Conservation (phyloP, 1,284 basidiomycete species). For the Tylopilus orsonianus region DNA sequence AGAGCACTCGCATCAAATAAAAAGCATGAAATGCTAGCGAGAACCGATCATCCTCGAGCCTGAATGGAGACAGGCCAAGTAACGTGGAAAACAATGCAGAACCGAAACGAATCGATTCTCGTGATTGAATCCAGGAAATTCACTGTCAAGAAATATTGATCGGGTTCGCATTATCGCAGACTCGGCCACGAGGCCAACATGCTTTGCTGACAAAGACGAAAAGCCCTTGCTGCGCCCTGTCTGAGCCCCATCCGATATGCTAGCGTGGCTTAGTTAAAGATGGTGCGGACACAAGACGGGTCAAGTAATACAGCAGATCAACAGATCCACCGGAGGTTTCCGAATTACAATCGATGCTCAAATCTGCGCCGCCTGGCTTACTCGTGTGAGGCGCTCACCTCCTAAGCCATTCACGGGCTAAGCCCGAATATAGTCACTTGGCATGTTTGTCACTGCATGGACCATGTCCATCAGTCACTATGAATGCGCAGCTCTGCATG, state of each 20-base stretch:
- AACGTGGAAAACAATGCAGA: conserved; percentile 9
- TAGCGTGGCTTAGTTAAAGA: conserved; percentile 15
- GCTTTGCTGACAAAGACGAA: conserved; percentile 14
- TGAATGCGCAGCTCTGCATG: conserved; percentile 26
- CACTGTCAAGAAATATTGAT: conserved; percentile 13
- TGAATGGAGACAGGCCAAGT: conserved; percentile 12
- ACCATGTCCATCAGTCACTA: conserved; percentile 33
- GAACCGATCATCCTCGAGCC: conserved; percentile 5
- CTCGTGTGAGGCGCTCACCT: conserved; percentile 19
- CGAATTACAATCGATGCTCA: conserved; percentile 22
- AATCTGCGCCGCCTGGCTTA: conserved; percentile 14
- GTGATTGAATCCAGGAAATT: conserved; percentile 7
- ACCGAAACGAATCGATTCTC: conserved; percentile 7
- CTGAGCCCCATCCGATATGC: conserved; percentile 11
- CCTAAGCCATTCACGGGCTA: conserved; percentile 12
- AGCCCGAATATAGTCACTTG: conserved; percentile 15
- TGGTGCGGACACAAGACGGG: conserved; percentile 25
- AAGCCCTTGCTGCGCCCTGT: conserved; percentile 16
- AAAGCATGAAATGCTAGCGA: conserved; percentile 1
- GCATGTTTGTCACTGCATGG: conserved; percentile 24
- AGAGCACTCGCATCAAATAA: conserved; percentile 1
- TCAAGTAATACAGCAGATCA: conserved; percentile 15
- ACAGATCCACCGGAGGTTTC: conserved; percentile 26
- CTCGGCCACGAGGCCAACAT: conserved; percentile 22
- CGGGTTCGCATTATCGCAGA: conserved; percentile 8